These are phyloP conservation scores for Russula ochroleuca DNA, from an alignment of 768 basidiomycete species.

Conservation along the genomic window DNA sequence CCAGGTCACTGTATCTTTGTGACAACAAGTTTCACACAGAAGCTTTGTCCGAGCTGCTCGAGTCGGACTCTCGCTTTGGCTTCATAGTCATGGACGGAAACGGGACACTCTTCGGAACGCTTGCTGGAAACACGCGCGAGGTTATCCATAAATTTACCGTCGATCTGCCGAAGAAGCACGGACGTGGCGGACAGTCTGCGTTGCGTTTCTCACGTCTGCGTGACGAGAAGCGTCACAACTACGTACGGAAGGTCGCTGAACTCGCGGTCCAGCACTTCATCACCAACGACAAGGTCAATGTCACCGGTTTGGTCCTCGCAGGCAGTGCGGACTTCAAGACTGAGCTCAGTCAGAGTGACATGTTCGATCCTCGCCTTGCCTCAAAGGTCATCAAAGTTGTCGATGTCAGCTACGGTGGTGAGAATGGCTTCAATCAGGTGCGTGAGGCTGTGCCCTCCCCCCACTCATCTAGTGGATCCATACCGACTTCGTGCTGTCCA, in stretches of 20 bases:
- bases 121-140: conserved; percentile 96
- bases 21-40: conserved; percentile 99
- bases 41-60: conserved; percentile 91
- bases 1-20: conserved; percentile 93
- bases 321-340: conserved; percentile 99
- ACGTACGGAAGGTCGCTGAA: conserved; percentile 98
- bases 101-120: conserved; percentile 91
- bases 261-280: conserved; percentile 97
- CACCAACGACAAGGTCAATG: conserved; percentile 97
- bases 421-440: conserved; percentile 99
- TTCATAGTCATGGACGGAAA: conserved; percentile 99
- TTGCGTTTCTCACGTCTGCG: conserved; percentile 99
- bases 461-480: background rate
- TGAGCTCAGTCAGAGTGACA: conserved; percentile 90
- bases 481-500: conserved; percentile 31
- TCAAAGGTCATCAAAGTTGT: conserved; percentile 97
- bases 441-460: conserved; percentile 20
- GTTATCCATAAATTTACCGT: conserved; percentile 98
- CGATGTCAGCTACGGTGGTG: conserved; percentile 97
- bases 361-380: conserved; percentile 86
- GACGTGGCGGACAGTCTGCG: conserved; percentile 99
- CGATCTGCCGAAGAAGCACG: conserved; percentile 99
- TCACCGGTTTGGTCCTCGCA: conserved; percentile 91
- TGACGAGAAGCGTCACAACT: conserved; percentile 99
- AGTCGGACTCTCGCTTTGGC: conserved; percentile 95